Evolutionary conservation across 805 yeast genomes (phyloP).

Genomic region (Spathaspora boniae): DNA sequence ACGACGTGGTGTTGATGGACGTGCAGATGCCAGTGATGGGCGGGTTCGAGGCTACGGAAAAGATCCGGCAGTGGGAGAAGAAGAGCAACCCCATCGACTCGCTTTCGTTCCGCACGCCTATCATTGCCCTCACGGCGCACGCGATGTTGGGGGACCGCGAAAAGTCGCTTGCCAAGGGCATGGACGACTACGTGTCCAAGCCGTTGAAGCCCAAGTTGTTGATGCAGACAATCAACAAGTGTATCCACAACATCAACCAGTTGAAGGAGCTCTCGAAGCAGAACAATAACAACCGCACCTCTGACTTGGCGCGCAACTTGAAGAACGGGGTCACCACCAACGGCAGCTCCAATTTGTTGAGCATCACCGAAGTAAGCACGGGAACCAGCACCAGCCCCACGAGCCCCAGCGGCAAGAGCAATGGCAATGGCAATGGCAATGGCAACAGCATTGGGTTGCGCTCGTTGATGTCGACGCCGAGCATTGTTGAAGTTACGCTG

Average conservation of each 20-base stretch:
- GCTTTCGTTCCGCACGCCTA: conserved; percentile 74
- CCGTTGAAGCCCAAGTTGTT: conserved; percentile 81
- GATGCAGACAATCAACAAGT: conserved; percentile 81
- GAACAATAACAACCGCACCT: conserved; percentile 41
- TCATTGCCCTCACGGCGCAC: conserved; percentile 87
- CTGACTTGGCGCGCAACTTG: conserved; percentile 45
- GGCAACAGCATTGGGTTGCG: too few relatives aligned
- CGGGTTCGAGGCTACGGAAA: conserved; percentile 87
- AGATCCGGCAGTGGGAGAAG: conserved; percentile 84
- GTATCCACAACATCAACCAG: conserved; percentile 68
- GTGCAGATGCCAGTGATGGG: conserved; percentile 97
- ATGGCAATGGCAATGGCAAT: conserved; percentile 6
- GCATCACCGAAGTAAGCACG: too few relatives aligned
- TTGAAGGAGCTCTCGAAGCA: conserved; percentile 53
- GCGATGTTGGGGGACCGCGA: conserved; percentile 94
- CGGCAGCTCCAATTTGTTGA: conserved; percentile 14
- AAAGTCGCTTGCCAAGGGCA: conserved; percentile 79
- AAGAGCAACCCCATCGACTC: conserved; percentile 69
- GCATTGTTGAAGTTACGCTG: too few relatives aligned
- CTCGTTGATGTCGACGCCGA: too few relatives aligned
- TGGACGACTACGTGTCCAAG: conserved; percentile 89
- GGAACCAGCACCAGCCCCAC: conserved; percentile 15
- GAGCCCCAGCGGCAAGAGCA: conserved; percentile 5
- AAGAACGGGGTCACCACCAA: conserved; percentile 31
- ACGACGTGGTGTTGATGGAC: conserved; percentile 86